Percentiles rank a stretch among this genome's conserved stretches.
phyloP scores from a whole-genome alignment of 2,329 filamentous ascomycete genomes.

The Aspergillus brasiliensis region DNA sequence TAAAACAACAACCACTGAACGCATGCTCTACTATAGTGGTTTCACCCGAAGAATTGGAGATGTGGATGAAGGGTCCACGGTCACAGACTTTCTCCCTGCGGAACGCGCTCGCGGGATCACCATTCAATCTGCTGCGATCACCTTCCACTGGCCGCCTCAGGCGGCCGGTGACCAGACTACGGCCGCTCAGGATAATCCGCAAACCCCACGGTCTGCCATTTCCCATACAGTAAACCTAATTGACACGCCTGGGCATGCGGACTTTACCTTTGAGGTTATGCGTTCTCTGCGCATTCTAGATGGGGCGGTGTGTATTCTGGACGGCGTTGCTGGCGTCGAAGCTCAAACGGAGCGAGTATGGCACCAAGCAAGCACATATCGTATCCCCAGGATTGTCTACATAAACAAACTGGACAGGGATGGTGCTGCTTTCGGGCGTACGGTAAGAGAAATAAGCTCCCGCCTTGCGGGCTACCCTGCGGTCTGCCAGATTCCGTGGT shows the following conservation, averaged over 20 bases:
- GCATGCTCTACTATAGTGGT: slow-evolving; percentile 97
- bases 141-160: slow-evolving; percentile 82
- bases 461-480: slow-evolving; percentile 82
- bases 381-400: slow-evolving; percentile 78
- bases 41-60: slow-evolving; percentile 87
- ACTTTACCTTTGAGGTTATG: slow-evolving; percentile 96
- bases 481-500: slow-evolving; percentile 95
- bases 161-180: slow-evolving; percentile 19
- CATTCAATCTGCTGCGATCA: slow-evolving; percentile 95
- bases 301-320: slow-evolving; percentile 88
- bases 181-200: slow-evolving; percentile 21
- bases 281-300: slow-evolving; percentile 86
- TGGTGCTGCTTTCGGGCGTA: slow-evolving; percentile 78
- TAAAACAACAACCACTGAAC: slow-evolving; percentile 97
- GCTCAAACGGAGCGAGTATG: slow-evolving; percentile 97
- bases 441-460: slow-evolving; percentile 80
- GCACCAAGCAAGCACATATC: slow-evolving; percentile 82
- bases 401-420: slow-evolving; percentile 86
- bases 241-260: slow-evolving; percentile 93
- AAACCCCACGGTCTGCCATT: slow-evolving; percentile 52
- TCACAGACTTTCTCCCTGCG: slow-evolving; percentile 93
- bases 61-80: slow-evolving; percentile 94
- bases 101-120: slow-evolving; percentile 93
- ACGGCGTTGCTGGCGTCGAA: slow-evolving; percentile 91
- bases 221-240: slow-evolving; percentile 84